These are phyloP conservation scores for Calonectria honghensis DNA, from an alignment of 2,329 filamentous ascomycete species.

Conservation along the genomic window DNA sequence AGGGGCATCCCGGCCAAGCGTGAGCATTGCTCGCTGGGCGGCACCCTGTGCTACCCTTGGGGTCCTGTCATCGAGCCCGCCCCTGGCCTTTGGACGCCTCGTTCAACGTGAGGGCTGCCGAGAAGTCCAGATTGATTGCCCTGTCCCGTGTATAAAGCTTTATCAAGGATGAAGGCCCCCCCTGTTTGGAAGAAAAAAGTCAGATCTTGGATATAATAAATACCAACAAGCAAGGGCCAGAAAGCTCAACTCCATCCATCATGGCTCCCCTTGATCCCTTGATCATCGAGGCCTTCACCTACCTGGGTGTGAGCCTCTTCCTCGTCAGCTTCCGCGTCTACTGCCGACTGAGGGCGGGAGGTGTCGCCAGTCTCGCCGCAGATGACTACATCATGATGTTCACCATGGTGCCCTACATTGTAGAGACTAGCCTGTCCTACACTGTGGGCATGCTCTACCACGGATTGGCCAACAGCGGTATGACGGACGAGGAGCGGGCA, in stretches of 20 bases:
- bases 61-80: background rate
- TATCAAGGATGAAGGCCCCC: constrained; percentile 14
- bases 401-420: constrained; percentile 15
- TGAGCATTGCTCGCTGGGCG: constrained; percentile 8
- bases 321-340: constrained; percentile 28
- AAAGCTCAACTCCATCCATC: background rate
- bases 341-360: constrained; percentile 22
- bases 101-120: background rate
- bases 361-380: constrained; percentile 9
- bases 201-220: background rate
- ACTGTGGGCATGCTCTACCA: constrained; percentile 9
- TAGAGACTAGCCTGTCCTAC: constrained; percentile 25
- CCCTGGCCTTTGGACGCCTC: constrained; percentile 4
- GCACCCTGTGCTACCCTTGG: background rate
- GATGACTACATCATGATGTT: constrained; percentile 38
- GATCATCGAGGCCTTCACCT: constrained; percentile 31
- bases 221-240: constrained; percentile 6
- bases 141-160: constrained; percentile 2
- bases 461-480: constrained; percentile 29
- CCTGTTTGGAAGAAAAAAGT: background rate
- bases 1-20: background rate
- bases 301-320: constrained; percentile 23
- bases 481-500: constrained; percentile 29
- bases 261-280: constrained; percentile 10
- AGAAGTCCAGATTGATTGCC: background rate